Percentiles rank a stretch among this genome's conserved stretches.
Evolutionary conservation across 768 basidiomycete species (phyloP).

Genomic region (Lentinula sp.): DNA sequence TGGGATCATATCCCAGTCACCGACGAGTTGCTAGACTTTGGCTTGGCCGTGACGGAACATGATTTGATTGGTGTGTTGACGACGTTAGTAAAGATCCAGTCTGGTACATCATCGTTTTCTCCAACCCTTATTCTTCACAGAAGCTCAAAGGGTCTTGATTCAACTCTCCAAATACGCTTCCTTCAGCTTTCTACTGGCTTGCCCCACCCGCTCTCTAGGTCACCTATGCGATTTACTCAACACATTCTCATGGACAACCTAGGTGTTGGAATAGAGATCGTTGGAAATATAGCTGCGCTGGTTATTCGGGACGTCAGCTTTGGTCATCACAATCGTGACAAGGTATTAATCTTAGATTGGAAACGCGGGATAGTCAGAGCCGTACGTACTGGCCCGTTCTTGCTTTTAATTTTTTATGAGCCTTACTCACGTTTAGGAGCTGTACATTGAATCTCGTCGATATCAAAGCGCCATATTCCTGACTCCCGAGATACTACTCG

Average conservation of each 20-base stretch:
- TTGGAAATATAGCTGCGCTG: conserved; percentile 1
- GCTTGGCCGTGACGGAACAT: conserved; percentile 2
- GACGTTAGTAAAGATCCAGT: background rate
- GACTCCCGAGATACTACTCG: conserved; percentile 22
- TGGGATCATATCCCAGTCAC: conserved; percentile 1
- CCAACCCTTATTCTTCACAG: background rate
- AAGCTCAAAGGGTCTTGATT: background rate
- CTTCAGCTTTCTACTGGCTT: conserved; percentile 4
- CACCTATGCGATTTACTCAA: conserved; percentile 1
- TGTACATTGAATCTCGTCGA: background rate
- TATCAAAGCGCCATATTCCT: conserved; percentile 22
- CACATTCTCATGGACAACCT: background rate
- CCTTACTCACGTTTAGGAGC: background rate
- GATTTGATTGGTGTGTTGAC: conserved; percentile 5
- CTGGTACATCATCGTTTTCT: background rate
- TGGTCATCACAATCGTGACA: background rate
- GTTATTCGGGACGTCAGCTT: background rate
- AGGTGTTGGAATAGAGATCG: conserved; percentile 6
- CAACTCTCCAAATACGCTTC: conserved; percentile 1
- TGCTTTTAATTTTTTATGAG: background rate
- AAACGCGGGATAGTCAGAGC: conserved; percentile 1
- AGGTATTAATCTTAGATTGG: conserved; percentile 3
- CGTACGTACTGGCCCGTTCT: background rate
- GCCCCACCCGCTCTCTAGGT: conserved; percentile 1
- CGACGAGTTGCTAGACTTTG: conserved; percentile 1